These are phyloP conservation scores for Leishmania aethiopica DNA, from an alignment of 208 protist species.

Conservation along the genomic window DNA sequence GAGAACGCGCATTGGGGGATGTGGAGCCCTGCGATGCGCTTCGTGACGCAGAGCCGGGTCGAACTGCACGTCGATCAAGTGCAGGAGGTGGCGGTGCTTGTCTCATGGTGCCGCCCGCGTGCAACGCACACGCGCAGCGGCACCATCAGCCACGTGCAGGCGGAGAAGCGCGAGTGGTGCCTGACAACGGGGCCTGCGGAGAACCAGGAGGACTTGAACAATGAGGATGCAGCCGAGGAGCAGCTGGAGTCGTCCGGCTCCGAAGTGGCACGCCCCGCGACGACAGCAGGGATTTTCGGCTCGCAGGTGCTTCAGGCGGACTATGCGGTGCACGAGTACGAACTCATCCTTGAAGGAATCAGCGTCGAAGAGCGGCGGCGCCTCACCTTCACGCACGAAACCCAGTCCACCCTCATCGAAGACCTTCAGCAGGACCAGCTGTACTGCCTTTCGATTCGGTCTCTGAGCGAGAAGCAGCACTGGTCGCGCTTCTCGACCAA, in stretches of 20 bases:
- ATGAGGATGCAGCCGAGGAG: slow-evolving; percentile 19
- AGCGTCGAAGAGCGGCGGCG: slow-evolving; percentile 47
- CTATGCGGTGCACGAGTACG: slow-evolving; percentile 78
- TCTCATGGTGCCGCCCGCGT: slow-evolving; percentile 80
- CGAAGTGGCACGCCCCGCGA: not conserved
- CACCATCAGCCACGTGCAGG: not conserved
- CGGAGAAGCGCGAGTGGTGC: slow-evolving; percentile 2
- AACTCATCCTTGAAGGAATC: slow-evolving; percentile 77
- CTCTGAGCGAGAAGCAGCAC: slow-evolving; percentile 73
- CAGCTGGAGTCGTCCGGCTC: not conserved
- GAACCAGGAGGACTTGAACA: slow-evolving; percentile 8
- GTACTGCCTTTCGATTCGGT: slow-evolving; percentile 84
- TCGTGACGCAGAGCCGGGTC: slow-evolving; percentile 84
- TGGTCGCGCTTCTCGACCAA: slow-evolving; percentile 87
- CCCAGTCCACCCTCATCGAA: slow-evolving; percentile 52
- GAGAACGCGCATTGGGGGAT: slow-evolving; percentile 82
- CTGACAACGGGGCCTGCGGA: not conserved
- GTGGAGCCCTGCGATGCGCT: slow-evolving; percentile 81
- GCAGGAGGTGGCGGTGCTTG: slow-evolving; percentile 66
- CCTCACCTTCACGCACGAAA: slow-evolving; percentile 57
- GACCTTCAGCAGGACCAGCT: slow-evolving; percentile 79
- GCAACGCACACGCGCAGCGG: slow-evolving; percentile 39
- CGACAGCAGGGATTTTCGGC: not conserved
- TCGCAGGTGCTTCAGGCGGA: slow-evolving; percentile 67
- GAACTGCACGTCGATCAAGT: slow-evolving; percentile 72